A percentile compares a stretch with the other conserved stretches of the same genome.
phyloP scores from a whole-genome alignment of 306 rosid genomes.

The Trifolium fragiferum region DNA sequence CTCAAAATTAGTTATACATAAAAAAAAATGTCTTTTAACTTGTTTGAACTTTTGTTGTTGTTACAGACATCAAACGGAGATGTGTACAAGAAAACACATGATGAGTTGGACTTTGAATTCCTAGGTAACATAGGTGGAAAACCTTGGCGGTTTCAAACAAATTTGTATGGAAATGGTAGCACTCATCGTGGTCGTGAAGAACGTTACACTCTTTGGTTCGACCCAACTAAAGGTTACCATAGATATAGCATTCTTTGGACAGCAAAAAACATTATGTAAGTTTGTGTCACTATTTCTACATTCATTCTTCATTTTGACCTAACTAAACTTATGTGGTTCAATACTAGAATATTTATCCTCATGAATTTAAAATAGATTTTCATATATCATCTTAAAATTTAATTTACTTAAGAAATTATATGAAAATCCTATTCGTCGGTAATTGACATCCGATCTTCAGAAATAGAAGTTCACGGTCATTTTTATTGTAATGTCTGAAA shows the following conservation, averaged over 20 bases:
- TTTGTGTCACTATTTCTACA: constrained; percentile 19
- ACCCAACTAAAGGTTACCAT: constrained; percentile 72
- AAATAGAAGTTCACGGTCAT: too few species aligned
- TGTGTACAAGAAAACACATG: constrained; percentile 82
- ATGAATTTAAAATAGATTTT: neutral
- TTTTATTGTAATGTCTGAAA: too few species aligned
- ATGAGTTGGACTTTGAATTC: constrained; percentile 93
- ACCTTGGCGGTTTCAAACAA: constrained; percentile 97
- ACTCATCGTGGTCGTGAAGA: constrained; percentile 92
- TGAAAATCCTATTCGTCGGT: too few species aligned
- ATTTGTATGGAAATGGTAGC: constrained; percentile 91
- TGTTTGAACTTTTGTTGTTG: neutral
- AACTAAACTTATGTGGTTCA: neutral
- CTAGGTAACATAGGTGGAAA: constrained; percentile 79
- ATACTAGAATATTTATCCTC: neutral
- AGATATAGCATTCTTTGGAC: constrained; percentile 99
- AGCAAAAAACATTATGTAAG: constrained; percentile 64
- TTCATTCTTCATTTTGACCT: neutral
- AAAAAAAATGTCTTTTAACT: too few species aligned
- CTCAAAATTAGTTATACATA: too few species aligned
- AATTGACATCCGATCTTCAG: too few species aligned
- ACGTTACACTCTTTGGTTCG: constrained; percentile 93
- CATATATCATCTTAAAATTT: neutral
- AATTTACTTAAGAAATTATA: too few species aligned
- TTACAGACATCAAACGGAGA: constrained; percentile 89